phyloP scores from a whole-genome alignment of 805 yeast species.

The Yarrowia deformans region DNA sequence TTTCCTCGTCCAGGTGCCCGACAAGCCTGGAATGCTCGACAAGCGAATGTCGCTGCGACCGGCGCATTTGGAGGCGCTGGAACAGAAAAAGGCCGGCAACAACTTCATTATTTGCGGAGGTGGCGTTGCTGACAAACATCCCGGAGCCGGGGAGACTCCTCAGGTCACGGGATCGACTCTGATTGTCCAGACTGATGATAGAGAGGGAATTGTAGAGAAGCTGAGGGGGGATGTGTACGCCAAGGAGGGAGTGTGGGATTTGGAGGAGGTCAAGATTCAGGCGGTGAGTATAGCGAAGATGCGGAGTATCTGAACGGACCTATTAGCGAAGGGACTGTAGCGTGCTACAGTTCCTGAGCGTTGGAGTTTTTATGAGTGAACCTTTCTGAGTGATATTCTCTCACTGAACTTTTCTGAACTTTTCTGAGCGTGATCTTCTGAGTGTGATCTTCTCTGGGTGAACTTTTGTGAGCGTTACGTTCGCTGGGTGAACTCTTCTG shows the following conservation, averaged over 20 bases:
- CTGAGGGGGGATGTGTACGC: slow-evolving; percentile 70
- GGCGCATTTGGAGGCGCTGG: slow-evolving; percentile 52
- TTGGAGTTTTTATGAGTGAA: too few species aligned
- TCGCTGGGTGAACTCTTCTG: too few species aligned
- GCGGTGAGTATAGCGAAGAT: slow-evolving; percentile 53
- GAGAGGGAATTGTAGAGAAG: slow-evolving; percentile 69
- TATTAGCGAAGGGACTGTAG: too few species aligned
- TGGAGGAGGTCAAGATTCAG: slow-evolving; percentile 64
- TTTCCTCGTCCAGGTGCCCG: slow-evolving; percentile 70
- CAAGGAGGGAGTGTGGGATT: slow-evolving; percentile 77
- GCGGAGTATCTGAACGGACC: too few species aligned
- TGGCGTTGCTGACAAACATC: slow-evolving; percentile 52
- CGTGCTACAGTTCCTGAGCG: too few species aligned
- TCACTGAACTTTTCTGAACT: too few species aligned
- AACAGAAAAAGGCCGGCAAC: slow-evolving; percentile 49
- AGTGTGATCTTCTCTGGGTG: too few species aligned
- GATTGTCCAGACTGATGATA: slow-evolving; percentile 68
- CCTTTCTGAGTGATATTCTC: too few species aligned
- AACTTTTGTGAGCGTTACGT: too few species aligned
- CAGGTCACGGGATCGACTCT: slow-evolving; percentile 73
- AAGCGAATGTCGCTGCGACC: slow-evolving; percentile 53
- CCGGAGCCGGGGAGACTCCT: slow-evolving; percentile 47
- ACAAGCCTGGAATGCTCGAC: slow-evolving; percentile 61
- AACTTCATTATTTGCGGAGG: slow-evolving; percentile 52
- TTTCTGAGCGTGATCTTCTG: too few species aligned